A percentile compares a stretch with the other conserved stretches of the same genome.
phyloP scores from a whole-genome alignment of 768 basidiomycete genomes.

The Amanita pallidorosea region DNA sequence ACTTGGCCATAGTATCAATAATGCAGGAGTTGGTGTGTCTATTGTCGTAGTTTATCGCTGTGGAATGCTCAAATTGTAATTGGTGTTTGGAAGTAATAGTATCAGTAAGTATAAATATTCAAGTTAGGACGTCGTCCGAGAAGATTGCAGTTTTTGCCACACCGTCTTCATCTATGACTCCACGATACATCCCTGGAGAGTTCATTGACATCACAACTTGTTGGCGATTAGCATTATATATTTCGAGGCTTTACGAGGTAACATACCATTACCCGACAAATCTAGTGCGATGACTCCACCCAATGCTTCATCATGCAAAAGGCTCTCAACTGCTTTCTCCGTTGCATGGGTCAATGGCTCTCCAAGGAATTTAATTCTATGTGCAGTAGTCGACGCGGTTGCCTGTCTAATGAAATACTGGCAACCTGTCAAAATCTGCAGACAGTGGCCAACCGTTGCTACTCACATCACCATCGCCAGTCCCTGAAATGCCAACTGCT shows the following conservation, averaged over 20 bases:
- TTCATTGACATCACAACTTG: slow-evolving; percentile 68
- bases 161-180: slow-evolving; percentile 61
- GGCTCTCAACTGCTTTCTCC: slow-evolving; percentile 42
- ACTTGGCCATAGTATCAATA: not conserved
- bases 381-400: slow-evolving; percentile 56
- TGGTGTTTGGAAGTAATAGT: too few species aligned
- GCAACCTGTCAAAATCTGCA: not conserved
- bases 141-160: slow-evolving; percentile 70
- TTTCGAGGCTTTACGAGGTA: not conserved
- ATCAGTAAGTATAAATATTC: not conserved
- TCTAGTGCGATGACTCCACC: slow-evolving; percentile 76
- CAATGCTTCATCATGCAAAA: slow-evolving; percentile 43
- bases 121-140: slow-evolving; percentile 43
- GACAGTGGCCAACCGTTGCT: not conserved
- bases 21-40: not conserved
- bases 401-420: slow-evolving; percentile 73
- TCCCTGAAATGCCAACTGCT: slow-evolving; percentile 72
- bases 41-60: too few species aligned
- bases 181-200: slow-evolving; percentile 76
- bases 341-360: slow-evolving; percentile 51
- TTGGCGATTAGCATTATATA: not conserved
- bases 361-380: slow-evolving; percentile 47
- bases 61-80: too few species aligned
- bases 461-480: slow-evolving; percentile 76
- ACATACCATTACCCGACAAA: slow-evolving; percentile 52